A percentile compares a stretch with the other conserved stretches of the same genome.
Conservation (phyloP, 208 protist species). For the Acanthamoeba polyphaga region DNA sequence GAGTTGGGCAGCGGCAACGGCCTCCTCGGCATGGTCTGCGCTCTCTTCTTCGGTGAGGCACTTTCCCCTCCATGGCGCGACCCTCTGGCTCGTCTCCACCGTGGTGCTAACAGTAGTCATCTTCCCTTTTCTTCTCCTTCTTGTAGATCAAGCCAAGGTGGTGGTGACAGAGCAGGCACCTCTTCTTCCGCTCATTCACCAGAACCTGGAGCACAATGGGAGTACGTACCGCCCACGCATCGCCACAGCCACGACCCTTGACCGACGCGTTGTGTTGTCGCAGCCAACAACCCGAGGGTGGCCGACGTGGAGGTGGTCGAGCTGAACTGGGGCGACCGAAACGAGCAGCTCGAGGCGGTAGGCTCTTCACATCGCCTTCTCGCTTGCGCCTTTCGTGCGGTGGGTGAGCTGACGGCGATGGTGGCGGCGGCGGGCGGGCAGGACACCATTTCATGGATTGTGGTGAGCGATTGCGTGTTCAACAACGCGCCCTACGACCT, state of each 20-base stretch:
- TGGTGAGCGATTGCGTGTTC: slow-evolving; percentile 71
- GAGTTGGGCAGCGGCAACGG: slow-evolving; percentile 70
- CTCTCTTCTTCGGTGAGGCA: slow-evolving; percentile 34
- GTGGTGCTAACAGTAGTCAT: neutral
- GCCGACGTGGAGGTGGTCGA: slow-evolving; percentile 11
- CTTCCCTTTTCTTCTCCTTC: neutral
- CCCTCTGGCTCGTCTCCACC: no score
- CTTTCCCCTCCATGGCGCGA: neutral
- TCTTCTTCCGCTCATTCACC: slow-evolving; percentile 67
- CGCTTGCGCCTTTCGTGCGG: neutral
- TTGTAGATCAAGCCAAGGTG: slow-evolving; percentile 32
- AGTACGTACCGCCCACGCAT: neutral
- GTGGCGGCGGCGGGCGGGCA: neutral
- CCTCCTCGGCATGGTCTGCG: slow-evolving; percentile 71
- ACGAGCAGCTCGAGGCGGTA: slow-evolving; percentile 36
- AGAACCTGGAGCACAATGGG: slow-evolving; percentile 53
- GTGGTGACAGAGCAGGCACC: slow-evolving; percentile 66
- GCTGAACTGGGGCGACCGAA: slow-evolving; percentile 67
- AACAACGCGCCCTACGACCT: slow-evolving; percentile 68
- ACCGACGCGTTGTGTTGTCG: neutral
- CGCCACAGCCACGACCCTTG: neutral
- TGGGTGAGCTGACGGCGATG: neutral
- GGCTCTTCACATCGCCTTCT: neutral
- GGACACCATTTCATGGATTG: slow-evolving; percentile 44
- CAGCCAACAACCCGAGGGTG: slow-evolving; percentile 24